These are phyloP conservation scores for Linnemannia zychae DNA, from an alignment of 192 early-diverging fungal species.

Conservation along the genomic window DNA sequence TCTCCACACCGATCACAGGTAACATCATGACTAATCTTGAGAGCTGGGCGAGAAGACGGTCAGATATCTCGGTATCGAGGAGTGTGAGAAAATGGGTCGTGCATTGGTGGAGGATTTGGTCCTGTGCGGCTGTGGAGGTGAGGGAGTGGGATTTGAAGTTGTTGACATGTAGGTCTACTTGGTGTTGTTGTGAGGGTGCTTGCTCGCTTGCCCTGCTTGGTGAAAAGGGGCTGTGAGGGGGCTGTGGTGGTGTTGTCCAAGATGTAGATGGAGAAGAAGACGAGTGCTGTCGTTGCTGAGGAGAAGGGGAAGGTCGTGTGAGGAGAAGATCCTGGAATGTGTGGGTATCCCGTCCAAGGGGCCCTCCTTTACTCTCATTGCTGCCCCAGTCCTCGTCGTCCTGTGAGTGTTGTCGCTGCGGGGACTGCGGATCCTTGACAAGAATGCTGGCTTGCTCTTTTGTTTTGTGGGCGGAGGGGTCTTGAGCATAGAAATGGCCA, in stretches of 20 bases:
- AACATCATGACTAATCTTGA: conserved; percentile 44
- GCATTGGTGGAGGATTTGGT: conserved; percentile 41
- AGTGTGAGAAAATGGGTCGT: conserved; percentile 39
- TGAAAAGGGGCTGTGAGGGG: neutral
- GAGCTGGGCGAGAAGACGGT: conserved; percentile 12
- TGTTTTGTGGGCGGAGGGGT: neutral
- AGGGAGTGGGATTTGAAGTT: neutral
- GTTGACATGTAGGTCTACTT: neutral
- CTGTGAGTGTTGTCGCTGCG: neutral
- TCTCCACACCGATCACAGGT: conserved; percentile 35
- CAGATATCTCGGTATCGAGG: conserved; percentile 30
- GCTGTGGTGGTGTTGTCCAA: neutral
- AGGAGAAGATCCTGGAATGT: neutral
- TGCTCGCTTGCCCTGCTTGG: neutral
- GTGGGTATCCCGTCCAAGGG: neutral
- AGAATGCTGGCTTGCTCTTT: neutral
- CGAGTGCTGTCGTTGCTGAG: neutral
- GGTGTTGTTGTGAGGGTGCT: neutral
- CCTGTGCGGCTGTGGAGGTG: neutral
- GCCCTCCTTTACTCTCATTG: too few species aligned
- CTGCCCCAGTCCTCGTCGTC: neutral
- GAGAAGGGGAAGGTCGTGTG: conserved; percentile 10
- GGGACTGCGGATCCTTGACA: neutral
- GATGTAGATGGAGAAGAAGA: neutral
- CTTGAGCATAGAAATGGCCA: neutral